phyloP scores from a whole-genome alignment of 345 rosid species.

The Acer yangbiense region DNA sequence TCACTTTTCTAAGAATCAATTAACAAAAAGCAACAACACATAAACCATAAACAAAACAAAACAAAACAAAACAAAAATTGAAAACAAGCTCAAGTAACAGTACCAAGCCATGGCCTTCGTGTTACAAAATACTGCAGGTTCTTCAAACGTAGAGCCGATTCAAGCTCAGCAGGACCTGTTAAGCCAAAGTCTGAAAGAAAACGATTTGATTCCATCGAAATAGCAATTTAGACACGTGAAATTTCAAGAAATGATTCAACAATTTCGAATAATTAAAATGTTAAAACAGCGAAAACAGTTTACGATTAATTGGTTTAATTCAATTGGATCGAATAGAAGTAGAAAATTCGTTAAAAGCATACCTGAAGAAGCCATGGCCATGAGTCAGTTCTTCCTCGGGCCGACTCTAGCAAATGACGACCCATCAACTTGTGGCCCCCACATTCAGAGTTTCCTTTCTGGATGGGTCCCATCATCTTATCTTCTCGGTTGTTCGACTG shows the following conservation, averaged over 20 bases:
- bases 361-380: constrained; percentile 21
- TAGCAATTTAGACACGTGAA: background rate
- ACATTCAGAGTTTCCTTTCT: background rate
- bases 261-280: background rate
- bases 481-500: too few relatives aligned
- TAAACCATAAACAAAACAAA: background rate
- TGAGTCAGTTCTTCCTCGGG: background rate
- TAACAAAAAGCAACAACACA: background rate
- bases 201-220: background rate
- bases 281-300: background rate
- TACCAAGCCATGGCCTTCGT: constrained; percentile 95
- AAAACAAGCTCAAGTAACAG: constrained; percentile 10
- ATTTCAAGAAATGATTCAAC: background rate
- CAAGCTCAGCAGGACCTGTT: constrained; percentile 73
- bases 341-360: background rate
- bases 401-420: background rate
- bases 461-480: background rate
- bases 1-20: background rate
- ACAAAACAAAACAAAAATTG: background rate
- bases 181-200: constrained; percentile 46
- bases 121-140: constrained; percentile 67
- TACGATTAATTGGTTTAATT: background rate
- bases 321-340: background rate
- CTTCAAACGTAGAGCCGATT: constrained; percentile 78
- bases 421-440: background rate